Percentiles rank a stretch among this genome's conserved stretches.
Conservation (phyloP, 768 basidiomycete genomes). For the Fistulinella prunicolor region DNA sequence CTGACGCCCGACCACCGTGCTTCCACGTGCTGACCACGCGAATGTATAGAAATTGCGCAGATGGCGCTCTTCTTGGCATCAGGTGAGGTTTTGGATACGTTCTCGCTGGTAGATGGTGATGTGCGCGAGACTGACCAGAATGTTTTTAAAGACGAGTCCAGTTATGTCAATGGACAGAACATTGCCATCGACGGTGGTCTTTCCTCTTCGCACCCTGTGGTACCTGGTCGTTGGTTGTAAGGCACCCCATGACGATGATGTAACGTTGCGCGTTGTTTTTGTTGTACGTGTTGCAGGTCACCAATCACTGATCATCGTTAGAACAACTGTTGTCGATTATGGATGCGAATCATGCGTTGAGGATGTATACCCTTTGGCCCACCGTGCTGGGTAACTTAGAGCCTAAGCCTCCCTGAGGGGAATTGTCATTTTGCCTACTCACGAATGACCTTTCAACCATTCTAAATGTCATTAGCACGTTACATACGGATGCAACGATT, state of each 20-base stretch:
- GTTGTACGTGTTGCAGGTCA: too few species aligned
- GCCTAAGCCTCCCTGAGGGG: too few species aligned
- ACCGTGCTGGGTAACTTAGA: too few species aligned
- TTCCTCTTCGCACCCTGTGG: conserved; percentile 72
- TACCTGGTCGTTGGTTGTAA: conserved; percentile 72
- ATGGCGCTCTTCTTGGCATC: conserved; percentile 85
- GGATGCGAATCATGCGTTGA: too few species aligned
- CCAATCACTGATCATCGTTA: too few species aligned
- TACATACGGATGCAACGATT: too few species aligned
- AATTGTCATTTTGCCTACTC: too few species aligned
- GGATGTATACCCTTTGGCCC: too few species aligned
- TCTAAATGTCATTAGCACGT: too few species aligned
- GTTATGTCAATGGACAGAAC: conserved; percentile 90
- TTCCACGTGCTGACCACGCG: conserved; percentile 11
- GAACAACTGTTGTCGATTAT: too few species aligned
- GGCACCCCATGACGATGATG: background rate
- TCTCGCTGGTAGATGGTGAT: background rate
- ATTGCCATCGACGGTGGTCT: conserved; percentile 86
- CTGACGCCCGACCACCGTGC: conserved; percentile 9
- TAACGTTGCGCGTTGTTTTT: background rate
- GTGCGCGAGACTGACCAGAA: conserved; percentile 7
- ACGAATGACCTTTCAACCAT: too few species aligned
- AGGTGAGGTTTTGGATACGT: conserved; percentile 45
- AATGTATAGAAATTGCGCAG: conserved; percentile 80
- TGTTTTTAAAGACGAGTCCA: conserved; percentile 67